These are phyloP conservation scores for Geosmithia putterillii DNA, from an alignment of 2,329 filamentous ascomycete genomes.

Conservation along the genomic window DNA sequence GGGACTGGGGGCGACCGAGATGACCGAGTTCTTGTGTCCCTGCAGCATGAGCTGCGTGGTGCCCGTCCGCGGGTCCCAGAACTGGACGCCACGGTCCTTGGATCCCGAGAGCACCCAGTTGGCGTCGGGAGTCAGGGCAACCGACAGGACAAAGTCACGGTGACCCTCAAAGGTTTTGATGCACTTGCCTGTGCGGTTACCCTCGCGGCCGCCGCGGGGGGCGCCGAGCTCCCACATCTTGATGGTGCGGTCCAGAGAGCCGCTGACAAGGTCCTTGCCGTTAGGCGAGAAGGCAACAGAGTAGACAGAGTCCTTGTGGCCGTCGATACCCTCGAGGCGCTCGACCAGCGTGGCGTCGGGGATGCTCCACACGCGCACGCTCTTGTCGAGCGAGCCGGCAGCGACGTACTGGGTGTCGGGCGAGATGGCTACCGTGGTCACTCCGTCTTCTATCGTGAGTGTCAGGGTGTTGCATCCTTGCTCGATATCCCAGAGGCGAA, in stretches of 20 bases:
- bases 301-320: constrained; percentile 95
- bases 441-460: constrained; percentile 88
- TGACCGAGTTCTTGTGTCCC: constrained; percentile 97
- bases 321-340: constrained; percentile 81
- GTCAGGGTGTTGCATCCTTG: constrained; percentile 70
- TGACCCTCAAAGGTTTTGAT: constrained; percentile 96
- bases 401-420: constrained; percentile 90
- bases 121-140: constrained; percentile 87
- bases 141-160: constrained; percentile 92
- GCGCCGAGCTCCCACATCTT: constrained; percentile 95
- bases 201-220: constrained; percentile 53
- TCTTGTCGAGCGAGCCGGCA: constrained; percentile 92
- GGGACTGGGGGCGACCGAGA: constrained; percentile 90
- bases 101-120: constrained; percentile 95
- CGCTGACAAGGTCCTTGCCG: constrained; percentile 84
- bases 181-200: constrained; percentile 61
- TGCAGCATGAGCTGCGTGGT: constrained; percentile 96
- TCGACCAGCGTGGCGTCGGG: constrained; percentile 76
- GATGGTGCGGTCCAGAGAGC: constrained; percentile 94
- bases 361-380: constrained; percentile 93
- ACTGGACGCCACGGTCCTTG: constrained; percentile 94
- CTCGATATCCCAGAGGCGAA: constrained; percentile 93
- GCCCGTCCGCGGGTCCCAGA: constrained; percentile 93
- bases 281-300: constrained; percentile 92
- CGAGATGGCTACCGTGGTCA: constrained; percentile 94